Conservation (phyloP, 441 rosid species). For the Aleurites moluccanus region DNA sequence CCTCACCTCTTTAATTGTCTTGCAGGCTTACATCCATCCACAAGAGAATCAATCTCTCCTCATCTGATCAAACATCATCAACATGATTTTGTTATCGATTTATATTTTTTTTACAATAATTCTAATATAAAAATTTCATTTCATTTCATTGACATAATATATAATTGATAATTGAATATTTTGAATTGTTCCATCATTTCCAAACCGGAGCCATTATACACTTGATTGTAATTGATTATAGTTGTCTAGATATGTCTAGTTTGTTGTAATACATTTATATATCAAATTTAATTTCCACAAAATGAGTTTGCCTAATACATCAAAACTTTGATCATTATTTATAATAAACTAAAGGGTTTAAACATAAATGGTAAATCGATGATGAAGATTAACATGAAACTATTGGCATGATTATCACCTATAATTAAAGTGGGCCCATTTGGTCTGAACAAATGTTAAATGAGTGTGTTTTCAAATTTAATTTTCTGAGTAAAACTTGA, state of each 20-base stretch:
- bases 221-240: not conserved
- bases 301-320: not conserved
- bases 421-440: not conserved
- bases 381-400: not conserved
- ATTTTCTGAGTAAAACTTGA: not conserved
- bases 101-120: too few species aligned
- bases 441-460: slow-evolving; percentile 1
- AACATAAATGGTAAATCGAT: not conserved
- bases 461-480: not conserved
- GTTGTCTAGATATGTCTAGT: not conserved
- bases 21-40: too few species aligned
- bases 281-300: too few species aligned
- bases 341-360: not conserved
- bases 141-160: too few species aligned
- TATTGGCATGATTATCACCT: not conserved
- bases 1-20: too few species aligned
- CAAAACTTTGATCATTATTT: too few species aligned
- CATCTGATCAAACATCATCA: too few species aligned
- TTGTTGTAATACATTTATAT: not conserved
- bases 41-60: too few species aligned
- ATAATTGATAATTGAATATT: too few species aligned
- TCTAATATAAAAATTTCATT: too few species aligned
- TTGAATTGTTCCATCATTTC: too few species aligned
- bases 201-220: not conserved
- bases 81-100: too few species aligned